These are phyloP conservation scores for Debaryomyces sp. DNA, from an alignment of 1,139 yeast genomes.

Conservation along the genomic window DNA sequence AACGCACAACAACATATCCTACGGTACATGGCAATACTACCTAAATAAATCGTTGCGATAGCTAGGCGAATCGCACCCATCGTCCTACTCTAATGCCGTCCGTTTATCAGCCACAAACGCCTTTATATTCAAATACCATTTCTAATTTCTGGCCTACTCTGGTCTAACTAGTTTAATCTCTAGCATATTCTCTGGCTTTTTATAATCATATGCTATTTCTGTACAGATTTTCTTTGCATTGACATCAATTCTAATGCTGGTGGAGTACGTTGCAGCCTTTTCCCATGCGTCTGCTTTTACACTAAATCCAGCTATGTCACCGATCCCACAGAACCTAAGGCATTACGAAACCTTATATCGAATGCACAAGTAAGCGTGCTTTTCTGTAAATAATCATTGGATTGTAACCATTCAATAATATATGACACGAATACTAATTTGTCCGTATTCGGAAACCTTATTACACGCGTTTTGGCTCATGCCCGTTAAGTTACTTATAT, in stretches of 20 bases:
- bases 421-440: not conserved
- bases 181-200: too few species aligned
- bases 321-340: not conserved
- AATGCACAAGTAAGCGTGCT: not conserved
- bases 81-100: not conserved
- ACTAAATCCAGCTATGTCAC: not conserved
- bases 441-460: conserved; percentile 2
- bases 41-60: too few species aligned
- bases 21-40: too few species aligned
- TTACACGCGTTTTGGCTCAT: conserved; percentile 5
- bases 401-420: not conserved
- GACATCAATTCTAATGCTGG: not conserved
- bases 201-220: not conserved
- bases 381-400: not conserved
- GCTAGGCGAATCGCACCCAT: not conserved
- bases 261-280: not conserved
- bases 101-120: too few species aligned
- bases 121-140: too few species aligned
- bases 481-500: not conserved
- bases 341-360: not conserved
- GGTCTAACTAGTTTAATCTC: too few species aligned
- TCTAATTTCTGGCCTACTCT: too few species aligned
- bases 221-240: not conserved
- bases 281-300: not conserved
- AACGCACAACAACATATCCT: not conserved